Evolutionary conservation across 208 protist genomes (phyloP), one percentile per base, ranked within the genome.

Genomic region (Balamuthia mandrillaris): DNA sequence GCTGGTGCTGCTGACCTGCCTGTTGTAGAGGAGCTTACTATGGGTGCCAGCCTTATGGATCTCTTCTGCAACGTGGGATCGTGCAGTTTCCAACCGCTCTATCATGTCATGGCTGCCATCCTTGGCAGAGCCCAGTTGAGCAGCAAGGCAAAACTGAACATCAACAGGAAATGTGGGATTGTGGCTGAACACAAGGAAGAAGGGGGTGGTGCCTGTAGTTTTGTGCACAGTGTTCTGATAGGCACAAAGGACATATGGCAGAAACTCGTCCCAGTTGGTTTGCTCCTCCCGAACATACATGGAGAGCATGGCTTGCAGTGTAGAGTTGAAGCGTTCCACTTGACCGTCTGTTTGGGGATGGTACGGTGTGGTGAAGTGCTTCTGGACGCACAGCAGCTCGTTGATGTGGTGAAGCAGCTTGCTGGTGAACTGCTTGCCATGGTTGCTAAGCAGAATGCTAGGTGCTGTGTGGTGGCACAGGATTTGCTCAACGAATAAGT

Each of bases 311-410:
- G 29, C 0, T 18, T 66, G n/a, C 0, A 88, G 7, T 16, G 72
- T 85, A 16, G 49, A 18, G 10, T 89, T 89, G 31, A 88, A 74
- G 0, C 65, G 37, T 56, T 89, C 84, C 3, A 85, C 84, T 0
- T 56, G 51, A 29, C 87, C 84, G 56, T 89, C 63, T 2, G 84
- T 85, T 44, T 89, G 63, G 7, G 87, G 87, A 27, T 89, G 87
- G 52, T 89, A 79, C 14, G 70, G 21, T 0, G 70, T 51, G 7
- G 84, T 88, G 16, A 51, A 35, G 29, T 75, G 0, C 61, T 89
- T 70, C 0, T 29, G 45, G 1, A 88, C 63, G 2, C 16, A 24
- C 14, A 88, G 77, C 3, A 33, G 79, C 1, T 0, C 18, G 35
- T 66, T 75, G 10, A 89, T n/a, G 18, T 72, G 2, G 21, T 49